Evolutionary conservation across 2,329 filamentous ascomycete species (phyloP), one percentile per base, ranked within the genome.

Genomic region (Talaromyces pinophilus): DNA sequence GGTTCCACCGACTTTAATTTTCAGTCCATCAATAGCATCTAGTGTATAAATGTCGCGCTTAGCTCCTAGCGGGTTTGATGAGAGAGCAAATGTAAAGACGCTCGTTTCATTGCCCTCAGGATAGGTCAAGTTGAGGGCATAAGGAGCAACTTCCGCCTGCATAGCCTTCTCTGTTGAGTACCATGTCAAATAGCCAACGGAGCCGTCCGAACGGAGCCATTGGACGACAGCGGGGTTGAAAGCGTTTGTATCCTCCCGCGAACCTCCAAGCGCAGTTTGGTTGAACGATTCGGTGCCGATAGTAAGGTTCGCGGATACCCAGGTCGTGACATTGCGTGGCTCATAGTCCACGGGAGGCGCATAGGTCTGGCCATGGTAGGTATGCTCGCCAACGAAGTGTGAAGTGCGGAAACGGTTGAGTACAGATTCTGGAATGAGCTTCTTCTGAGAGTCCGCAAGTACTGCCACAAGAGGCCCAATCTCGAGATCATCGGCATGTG

Each of bases 201-300:
- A 69, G 8, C 65, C 35, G 13, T 72, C 70, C 7, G 71, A 79
- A 5, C 79, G 80, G 15, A 79, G 72, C 87, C 87, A 89, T 70
- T 89, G 87, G 0, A 86, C 81, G 4, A 88, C 83, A 0, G 84
- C 84, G 0, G 87, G 87, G 65, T 84, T 88, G 73, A 87, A 81
- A 7, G 73, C 78, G 22, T 50, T 50, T 5, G 81, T 81, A 48
- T 83, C 85, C 59, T 80, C 80, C 1, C 81, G 78, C 3, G 84
- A 83, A 0, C 87, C 87, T 13, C 87, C 87, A 5, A 87, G 73
- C 1, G 82, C 81, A 50, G 80, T 83, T 73, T 88, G 82, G 11
- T 83, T 80, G 69, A 86, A 87, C 0, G 85, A 84, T 71, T 87
- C 83, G 0, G 84, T 85, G 44, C 87, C 87, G 67, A 89, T 88